Evolutionary conservation across 1,139 yeast genomes (phyloP), one percentile per base, ranked within the genome.

Genomic region (Candida sp.): DNA sequence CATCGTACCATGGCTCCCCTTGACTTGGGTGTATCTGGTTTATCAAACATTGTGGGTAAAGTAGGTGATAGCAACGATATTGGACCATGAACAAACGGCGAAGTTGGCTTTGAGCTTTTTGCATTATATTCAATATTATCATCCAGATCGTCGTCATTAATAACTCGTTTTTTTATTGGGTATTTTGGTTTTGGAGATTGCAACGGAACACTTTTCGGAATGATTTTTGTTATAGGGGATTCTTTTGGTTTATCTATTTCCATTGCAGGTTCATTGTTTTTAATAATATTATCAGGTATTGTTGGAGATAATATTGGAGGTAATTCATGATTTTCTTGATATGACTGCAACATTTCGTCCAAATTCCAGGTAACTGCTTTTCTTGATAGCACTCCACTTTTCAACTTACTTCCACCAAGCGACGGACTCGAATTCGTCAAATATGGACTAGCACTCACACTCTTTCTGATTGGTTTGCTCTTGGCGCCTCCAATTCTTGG

Each of bases 231-330:
- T 9, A 33, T 35, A 11, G 36, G 30, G 4, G 33, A 35, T 11
- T 11, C 29, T 30, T 19, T 12, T 5, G 33, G 19, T 30, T 30
- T 30, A 6, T 6, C 29, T 6, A 25, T 25, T 15, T 21, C 15
- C 29, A 11, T 22, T 9, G 5, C 38, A 8, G 4, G 12, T 22
- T 35, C 29, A 11, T 22, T 21, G 8, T 5, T n/a, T 12, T 30
- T 30, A 9, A 5, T 8, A 11, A 45, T 49, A 15, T 49, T 48
- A 12, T 58, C 57, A 0, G 77, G 77, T 12, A 73, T 50, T 0
- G 74, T 68, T 2, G 79, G 79, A 4, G 76, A 70, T 30, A 73
- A 54, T 6, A 65, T 62, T 0, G 72, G 70, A 1, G 79, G 79
- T 36, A 73, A 60, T 2, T 45, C 37, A 1, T 71, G 71, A n/a